Percentiles rank a stretch among this genome's conserved stretches.
Conservation (phyloP, 2,329 filamentous ascomycete genomes). For the Exophiala bonariae region DNA sequence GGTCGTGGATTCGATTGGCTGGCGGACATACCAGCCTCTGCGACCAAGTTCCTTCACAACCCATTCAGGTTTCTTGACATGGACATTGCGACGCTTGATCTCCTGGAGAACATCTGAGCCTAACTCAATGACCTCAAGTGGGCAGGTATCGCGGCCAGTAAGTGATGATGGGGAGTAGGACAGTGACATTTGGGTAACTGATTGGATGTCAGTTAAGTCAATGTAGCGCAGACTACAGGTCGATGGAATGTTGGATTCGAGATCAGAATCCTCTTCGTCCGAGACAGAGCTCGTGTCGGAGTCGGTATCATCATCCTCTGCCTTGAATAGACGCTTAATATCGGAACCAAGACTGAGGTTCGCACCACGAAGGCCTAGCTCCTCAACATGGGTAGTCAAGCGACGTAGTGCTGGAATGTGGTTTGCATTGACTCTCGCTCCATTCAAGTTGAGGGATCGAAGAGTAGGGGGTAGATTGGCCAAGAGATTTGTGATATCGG, state of each 20-base stretch:
- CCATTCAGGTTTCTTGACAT: constrained; percentile 63
- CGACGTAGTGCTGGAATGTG: constrained; percentile 66
- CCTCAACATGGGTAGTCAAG: constrained; percentile 71
- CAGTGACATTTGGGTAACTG: constrained; percentile 57
- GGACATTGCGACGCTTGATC: constrained; percentile 56
- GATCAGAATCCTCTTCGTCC: constrained; percentile 13
- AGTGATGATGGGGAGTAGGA: constrained; percentile 59
- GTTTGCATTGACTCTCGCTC: constrained; percentile 65
- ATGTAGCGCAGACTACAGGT: constrained; percentile 65
- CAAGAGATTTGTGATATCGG: constrained; percentile 66
- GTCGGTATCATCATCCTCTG: constrained; percentile 41
- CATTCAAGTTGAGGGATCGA: constrained; percentile 73
- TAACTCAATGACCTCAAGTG: constrained; percentile 75
- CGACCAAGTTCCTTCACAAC: constrained; percentile 67
- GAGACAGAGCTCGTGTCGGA: constrained; percentile 9
- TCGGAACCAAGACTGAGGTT: constrained; percentile 62
- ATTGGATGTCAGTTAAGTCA: constrained; percentile 70
- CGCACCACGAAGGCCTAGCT: constrained; percentile 69
- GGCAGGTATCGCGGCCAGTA: constrained; percentile 60
- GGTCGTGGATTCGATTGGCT: constrained; percentile 32
- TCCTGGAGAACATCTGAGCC: constrained; percentile 68
- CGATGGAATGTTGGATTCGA: constrained; percentile 40
- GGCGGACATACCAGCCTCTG: constrained; percentile 65
- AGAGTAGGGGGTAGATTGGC: constrained; percentile 66
- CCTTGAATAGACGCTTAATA: constrained; percentile 60